These are phyloP conservation scores for Aureobasidium uvarum DNA, from an alignment of 2,329 filamentous ascomycete genomes.

Conservation along the genomic window DNA sequence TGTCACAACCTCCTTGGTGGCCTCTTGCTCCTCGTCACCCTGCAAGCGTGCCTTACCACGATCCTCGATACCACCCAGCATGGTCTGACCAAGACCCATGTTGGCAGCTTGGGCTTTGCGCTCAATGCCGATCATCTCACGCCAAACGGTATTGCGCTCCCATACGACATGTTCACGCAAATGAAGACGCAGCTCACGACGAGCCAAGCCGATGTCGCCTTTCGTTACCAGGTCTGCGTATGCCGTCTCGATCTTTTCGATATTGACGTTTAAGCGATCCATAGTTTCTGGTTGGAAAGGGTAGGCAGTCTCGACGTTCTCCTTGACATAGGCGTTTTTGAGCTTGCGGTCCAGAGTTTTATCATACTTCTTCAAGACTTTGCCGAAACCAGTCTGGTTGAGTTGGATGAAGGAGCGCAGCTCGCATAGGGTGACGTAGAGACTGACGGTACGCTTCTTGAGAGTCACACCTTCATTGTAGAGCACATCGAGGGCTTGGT, in stretches of 20 bases:
- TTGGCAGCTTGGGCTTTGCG: constrained; percentile 91
- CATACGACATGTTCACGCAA: constrained; percentile 95
- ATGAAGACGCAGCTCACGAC: constrained; percentile 82
- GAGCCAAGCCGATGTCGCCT: constrained; percentile 73
- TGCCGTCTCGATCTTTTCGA: constrained; percentile 70
- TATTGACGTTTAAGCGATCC: constrained; percentile 66
- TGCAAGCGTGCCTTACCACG: constrained; percentile 69
- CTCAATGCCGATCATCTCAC: constrained; percentile 98
- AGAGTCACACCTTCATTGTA: constrained; percentile 75
- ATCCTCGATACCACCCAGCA: constrained; percentile 73
- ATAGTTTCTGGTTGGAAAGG: constrained; percentile 76
- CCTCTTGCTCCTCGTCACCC: constrained; percentile 69
- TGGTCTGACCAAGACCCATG: constrained; percentile 71
- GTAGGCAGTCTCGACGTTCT: constrained; percentile 72
- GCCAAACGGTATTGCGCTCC: constrained; percentile 98
- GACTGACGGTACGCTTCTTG: constrained; percentile 83
- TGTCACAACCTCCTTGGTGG: constrained; percentile 69
- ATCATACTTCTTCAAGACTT: constrained; percentile 97
- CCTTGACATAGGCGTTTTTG: constrained; percentile 71
- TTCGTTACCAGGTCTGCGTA: constrained; percentile 82
- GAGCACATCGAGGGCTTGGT: constrained; percentile 68
- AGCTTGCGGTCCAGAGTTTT: constrained; percentile 86
- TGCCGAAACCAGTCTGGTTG: constrained; percentile 94
- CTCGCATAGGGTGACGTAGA: constrained; percentile 92
- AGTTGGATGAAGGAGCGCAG: constrained; percentile 94